Evolutionary conservation across 805 yeast genomes (phyloP).

Genomic region (Groenewaldozyma tartarivorans): DNA sequence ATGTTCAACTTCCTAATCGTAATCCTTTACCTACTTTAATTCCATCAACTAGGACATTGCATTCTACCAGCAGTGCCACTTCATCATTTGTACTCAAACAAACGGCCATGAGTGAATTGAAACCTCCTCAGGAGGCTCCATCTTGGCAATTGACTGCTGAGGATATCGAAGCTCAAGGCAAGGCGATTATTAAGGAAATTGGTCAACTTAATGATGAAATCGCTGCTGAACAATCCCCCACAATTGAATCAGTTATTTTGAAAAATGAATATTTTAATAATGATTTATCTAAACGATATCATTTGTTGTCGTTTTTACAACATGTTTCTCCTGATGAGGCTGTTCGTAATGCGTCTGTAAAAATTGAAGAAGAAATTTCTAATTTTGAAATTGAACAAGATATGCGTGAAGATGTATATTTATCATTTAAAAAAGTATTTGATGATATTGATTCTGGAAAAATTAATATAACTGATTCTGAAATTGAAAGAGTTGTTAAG

Average conservation of each 20-base stretch:
- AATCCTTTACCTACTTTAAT: not conserved
- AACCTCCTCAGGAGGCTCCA: conserved; percentile 28
- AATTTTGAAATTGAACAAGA: conserved; percentile 55
- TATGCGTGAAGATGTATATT: conserved; percentile 57
- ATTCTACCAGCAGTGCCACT: conserved; percentile 5
- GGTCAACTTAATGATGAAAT: conserved; percentile 43
- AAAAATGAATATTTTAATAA: conserved; percentile 48
- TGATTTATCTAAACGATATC: conserved; percentile 34
- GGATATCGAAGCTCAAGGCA: conserved; percentile 35
- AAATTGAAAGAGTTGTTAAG: conserved; percentile 46
- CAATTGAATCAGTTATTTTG: conserved; percentile 46
- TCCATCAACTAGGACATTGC: conserved; percentile 5
- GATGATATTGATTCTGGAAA: conserved; percentile 24
- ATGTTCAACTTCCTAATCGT: no score
- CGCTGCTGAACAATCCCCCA: conserved; percentile 40
- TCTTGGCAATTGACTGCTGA: conserved; percentile 53
- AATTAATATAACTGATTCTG: conserved; percentile 33
- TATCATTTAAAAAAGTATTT: conserved; percentile 46
- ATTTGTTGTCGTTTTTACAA: conserved; percentile 57
- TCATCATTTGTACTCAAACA: no score
- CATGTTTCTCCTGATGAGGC: conserved; percentile 57
- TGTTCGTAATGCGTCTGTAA: conserved; percentile 61
- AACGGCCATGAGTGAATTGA: no score
- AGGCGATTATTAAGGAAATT: conserved; percentile 35
- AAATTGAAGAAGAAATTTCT: conserved; percentile 49